A percentile compares a stretch with the other conserved stretches of the same genome.
Evolutionary conservation across 2,329 filamentous ascomycete genomes (phyloP).

Genomic region (Stagonosporopsis tanaceti): DNA sequence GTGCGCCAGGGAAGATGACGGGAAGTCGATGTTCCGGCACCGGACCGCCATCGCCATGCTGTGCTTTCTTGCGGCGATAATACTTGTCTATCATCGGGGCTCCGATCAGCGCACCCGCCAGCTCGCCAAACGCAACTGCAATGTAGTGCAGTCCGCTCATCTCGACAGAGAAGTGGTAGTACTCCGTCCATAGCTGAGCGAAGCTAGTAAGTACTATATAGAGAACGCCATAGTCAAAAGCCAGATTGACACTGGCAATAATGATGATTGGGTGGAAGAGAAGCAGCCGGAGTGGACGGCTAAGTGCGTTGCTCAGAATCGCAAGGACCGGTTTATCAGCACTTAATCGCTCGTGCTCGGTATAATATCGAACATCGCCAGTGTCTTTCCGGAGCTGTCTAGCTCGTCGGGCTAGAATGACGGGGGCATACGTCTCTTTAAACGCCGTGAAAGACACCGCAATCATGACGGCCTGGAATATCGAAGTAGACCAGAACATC

Average conservation of each 20-base stretch:
- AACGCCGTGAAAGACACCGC: slow-evolving; percentile 45
- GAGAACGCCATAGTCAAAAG: slow-evolving; percentile 47
- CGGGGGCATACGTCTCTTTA: slow-evolving; percentile 57
- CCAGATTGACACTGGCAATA: slow-evolving; percentile 45
- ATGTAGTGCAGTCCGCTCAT: slow-evolving; percentile 37
- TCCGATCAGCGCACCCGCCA: slow-evolving; percentile 15
- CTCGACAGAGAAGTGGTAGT: slow-evolving; percentile 31
- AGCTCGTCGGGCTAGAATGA: slow-evolving; percentile 51
- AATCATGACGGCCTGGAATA: slow-evolving; percentile 37
- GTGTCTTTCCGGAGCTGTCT: slow-evolving; percentile 57
- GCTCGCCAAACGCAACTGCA: slow-evolving; percentile 63
- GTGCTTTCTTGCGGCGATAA: slow-evolving; percentile 18
- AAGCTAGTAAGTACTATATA: slow-evolving; percentile 45
- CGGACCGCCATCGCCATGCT: slow-evolving; percentile 58
- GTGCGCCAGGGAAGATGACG: slow-evolving; percentile 28
- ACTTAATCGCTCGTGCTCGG: slow-evolving; percentile 41
- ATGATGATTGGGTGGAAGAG: slow-evolving; percentile 63
- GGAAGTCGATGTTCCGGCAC: slow-evolving; percentile 42
- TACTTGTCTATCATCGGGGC: slow-evolving; percentile 20
- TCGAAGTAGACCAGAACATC: slow-evolving; percentile 41
- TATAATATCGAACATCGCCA: slow-evolving; percentile 69
- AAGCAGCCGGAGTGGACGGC: slow-evolving; percentile 63
- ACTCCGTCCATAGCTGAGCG: slow-evolving; percentile 33
- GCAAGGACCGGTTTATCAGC: slow-evolving; percentile 46
- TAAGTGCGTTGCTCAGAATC: slow-evolving; percentile 50